These are phyloP conservation scores for Adansonia digitata DNA, from an alignment of 345 rosid genomes.

Conservation along the genomic window DNA sequence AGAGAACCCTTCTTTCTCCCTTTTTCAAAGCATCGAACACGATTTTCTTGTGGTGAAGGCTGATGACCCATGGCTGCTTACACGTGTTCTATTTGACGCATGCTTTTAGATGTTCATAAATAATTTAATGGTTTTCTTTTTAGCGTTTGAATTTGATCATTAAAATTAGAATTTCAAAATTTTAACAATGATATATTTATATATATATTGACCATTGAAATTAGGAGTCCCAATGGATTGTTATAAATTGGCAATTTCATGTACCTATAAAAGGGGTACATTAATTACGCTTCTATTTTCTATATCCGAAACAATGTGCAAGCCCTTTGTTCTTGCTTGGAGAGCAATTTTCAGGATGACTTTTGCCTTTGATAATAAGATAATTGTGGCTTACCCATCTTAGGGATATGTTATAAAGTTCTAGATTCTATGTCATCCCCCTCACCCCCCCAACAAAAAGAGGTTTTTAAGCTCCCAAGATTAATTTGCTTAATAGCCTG, in stretches of 20 bases:
- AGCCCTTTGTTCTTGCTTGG: neutral
- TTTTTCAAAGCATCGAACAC: neutral
- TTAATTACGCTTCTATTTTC: no score
- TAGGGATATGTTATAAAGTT: neutral
- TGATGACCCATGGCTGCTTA: neutral
- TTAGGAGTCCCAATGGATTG: no score
- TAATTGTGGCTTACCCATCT: neutral
- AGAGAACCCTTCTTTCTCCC: neutral
- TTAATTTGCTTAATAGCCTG: neutral
- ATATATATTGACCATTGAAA: no score
- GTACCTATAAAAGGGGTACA: no score
- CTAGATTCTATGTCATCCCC: neutral
- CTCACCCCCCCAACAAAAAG: no score
- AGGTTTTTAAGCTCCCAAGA: neutral
- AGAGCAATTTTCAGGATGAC: neutral
- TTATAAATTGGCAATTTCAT: no score
- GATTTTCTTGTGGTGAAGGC: neutral
- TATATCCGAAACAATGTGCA: neutral
- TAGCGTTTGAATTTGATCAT: no score
- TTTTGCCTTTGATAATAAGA: neutral
- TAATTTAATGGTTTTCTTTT: neutral
- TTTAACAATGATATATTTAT: no score
- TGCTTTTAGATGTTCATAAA: neutral
- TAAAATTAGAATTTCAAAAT: no score
- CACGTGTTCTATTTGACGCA: neutral